Evolutionary conservation across 345 rosid genomes (phyloP).

Genomic region (Aethionema arabicum): DNA sequence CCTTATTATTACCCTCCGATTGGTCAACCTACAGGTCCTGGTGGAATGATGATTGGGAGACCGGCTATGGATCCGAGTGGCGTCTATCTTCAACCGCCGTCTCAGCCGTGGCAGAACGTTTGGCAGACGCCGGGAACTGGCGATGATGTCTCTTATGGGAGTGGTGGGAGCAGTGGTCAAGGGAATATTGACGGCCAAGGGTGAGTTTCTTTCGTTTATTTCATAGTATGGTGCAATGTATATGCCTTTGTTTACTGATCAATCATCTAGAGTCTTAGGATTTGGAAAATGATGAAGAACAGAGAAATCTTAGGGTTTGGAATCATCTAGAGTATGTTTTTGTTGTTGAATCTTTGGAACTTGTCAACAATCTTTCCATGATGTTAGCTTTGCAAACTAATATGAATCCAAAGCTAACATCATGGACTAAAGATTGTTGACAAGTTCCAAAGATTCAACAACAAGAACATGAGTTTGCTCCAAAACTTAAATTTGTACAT

Average conservation of each 20-base stretch:
- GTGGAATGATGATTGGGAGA: slow-evolving; percentile 90
- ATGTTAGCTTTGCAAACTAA: background rate
- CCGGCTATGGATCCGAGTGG: slow-evolving; percentile 80
- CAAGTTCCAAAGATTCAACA: background rate
- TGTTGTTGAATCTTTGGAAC: background rate
- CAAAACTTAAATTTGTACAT: too few species aligned
- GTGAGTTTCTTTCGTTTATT: slow-evolving; percentile 20
- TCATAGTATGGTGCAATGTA: slow-evolving; percentile 13
- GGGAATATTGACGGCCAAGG: slow-evolving; percentile 65
- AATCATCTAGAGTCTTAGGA: slow-evolving; percentile 15
- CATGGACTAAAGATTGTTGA: background rate
- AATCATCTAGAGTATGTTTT: background rate
- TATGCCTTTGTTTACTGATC: background rate
- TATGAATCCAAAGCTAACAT: background rate
- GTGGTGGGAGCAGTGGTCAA: slow-evolving; percentile 67
- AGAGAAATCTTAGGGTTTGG: slow-evolving; percentile 6
- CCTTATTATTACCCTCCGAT: slow-evolving; percentile 88
- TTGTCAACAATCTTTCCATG: background rate
- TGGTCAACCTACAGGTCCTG: slow-evolving; percentile 70
- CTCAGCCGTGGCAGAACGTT: slow-evolving; percentile 95
- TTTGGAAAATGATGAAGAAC: background rate
- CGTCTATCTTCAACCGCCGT: slow-evolving; percentile 76
- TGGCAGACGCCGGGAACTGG: slow-evolving; percentile 71
- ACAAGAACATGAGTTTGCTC: background rate
- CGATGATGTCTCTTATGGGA: slow-evolving; percentile 66